These are phyloP conservation scores for Galerina marginata DNA, from an alignment of 768 basidiomycete genomes.

Conservation along the genomic window DNA sequence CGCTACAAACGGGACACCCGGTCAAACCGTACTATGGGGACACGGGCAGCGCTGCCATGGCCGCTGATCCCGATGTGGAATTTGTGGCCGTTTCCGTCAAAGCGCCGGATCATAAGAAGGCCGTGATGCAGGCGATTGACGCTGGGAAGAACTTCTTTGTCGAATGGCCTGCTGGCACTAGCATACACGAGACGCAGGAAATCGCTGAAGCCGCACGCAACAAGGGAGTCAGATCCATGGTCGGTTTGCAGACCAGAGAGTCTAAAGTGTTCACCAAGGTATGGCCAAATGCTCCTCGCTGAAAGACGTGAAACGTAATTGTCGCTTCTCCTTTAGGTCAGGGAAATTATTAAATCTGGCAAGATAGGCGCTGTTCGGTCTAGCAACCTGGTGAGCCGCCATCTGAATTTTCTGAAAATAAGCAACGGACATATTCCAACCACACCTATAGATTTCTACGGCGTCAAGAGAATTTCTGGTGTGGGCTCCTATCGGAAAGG, in stretches of 20 bases:
- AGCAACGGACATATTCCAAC: not conserved
- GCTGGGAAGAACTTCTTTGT: slow-evolving; percentile 43
- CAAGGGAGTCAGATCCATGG: slow-evolving; percentile 34
- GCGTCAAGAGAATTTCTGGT: not conserved
- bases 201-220: slow-evolving; percentile 35
- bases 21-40: slow-evolving; percentile 41
- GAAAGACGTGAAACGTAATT: no score
- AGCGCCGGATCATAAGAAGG: slow-evolving; percentile 33
- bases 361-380: slow-evolving; percentile 2
- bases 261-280: not conserved
- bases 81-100: slow-evolving; percentile 41
- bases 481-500: not conserved
- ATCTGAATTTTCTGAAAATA: not conserved
- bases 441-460: not conserved
- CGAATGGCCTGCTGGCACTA: slow-evolving; percentile 45
- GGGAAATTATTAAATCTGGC: slow-evolving; percentile 19
- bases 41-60: slow-evolving; percentile 25
- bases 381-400: not conserved
- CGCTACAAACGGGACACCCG: slow-evolving; percentile 24
- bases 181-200: slow-evolving; percentile 36
- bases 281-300: not conserved
- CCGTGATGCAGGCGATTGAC: slow-evolving; percentile 35
- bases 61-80: slow-evolving; percentile 41
- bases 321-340: slow-evolving; percentile 30
- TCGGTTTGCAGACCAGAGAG: slow-evolving; percentile 30